Percentiles rank a stretch among this genome's conserved stretches.
Conservation (phyloP, 257 asterid species). For the Penstemon davidsonii region DNA sequence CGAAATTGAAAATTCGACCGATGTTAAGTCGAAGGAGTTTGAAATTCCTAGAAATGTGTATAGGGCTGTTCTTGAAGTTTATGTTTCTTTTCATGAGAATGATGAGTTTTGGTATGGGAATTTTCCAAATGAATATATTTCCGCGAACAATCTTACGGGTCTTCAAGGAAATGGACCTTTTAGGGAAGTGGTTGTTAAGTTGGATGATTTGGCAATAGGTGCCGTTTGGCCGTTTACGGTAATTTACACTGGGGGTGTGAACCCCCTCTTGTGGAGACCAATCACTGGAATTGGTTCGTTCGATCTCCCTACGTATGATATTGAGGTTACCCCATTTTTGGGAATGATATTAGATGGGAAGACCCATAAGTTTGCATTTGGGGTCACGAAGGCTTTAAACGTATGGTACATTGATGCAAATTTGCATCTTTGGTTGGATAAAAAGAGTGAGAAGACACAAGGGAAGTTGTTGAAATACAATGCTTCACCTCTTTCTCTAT, state of each 20-base stretch:
- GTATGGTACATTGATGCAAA: conserved; percentile 85
- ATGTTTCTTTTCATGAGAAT: conserved; percentile 75
- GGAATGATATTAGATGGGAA: conserved; percentile 59
- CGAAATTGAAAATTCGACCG: conserved; percentile 52
- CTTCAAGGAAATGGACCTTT: conserved; percentile 71
- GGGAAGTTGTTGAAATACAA: conserved; percentile 45
- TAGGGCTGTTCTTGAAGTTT: conserved; percentile 68
- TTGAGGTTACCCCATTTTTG: conserved; percentile 68
- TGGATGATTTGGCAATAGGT: conserved; percentile 51
- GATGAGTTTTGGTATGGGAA: conserved; percentile 83
- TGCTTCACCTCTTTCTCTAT: conserved; percentile 30
- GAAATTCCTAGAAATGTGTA: conserved; percentile 55
- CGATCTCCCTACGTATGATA: conserved; percentile 69
- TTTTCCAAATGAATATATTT: conserved; percentile 55
- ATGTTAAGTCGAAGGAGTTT: conserved; percentile 46
- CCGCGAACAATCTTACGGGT: conserved; percentile 40
- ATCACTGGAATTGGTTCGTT: conserved; percentile 75
- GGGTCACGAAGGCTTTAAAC: conserved; percentile 65
- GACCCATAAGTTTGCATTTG: conserved; percentile 47
- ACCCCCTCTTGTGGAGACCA: conserved; percentile 80
- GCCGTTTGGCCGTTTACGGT: conserved; percentile 82
- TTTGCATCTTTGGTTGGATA: conserved; percentile 81
- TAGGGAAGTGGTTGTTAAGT: conserved; percentile 60
- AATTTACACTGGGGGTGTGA: conserved; percentile 73
- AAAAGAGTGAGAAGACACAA: conserved; percentile 38